Evolutionary conservation across 208 protist species (phyloP).

Genomic region (Hexamita inflata): DNA sequence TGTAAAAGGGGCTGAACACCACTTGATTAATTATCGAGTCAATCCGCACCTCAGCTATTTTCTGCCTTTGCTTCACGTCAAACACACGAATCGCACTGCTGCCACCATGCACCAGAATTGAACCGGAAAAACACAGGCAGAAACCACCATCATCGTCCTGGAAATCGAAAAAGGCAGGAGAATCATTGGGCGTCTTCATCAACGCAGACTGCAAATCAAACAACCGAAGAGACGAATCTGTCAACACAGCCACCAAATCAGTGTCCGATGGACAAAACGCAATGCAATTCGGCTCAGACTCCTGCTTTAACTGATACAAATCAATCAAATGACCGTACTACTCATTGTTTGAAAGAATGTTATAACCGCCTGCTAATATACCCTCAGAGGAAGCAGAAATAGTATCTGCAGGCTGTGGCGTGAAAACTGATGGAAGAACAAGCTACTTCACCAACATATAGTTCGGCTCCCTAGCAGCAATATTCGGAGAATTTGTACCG

Average conservation of each 20-base stretch:
- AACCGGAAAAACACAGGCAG: too few relatives aligned
- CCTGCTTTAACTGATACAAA: neutral
- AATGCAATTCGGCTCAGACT: neutral
- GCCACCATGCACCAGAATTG: too few relatives aligned
- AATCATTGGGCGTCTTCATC: too few relatives aligned
- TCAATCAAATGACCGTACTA: neutral
- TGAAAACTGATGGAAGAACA: neutral
- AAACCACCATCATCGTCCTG: too few relatives aligned
- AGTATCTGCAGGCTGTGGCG: neutral
- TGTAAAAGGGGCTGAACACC: neutral
- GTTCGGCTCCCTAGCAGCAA: neutral
- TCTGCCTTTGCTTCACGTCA: too few relatives aligned
- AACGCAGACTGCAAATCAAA: too few relatives aligned
- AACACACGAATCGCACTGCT: too few relatives aligned
- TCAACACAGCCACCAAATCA: neutral
- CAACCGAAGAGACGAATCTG: too few relatives aligned
- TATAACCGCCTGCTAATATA: neutral
- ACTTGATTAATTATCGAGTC: neutral
- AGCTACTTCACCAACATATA: constrained; percentile 13
- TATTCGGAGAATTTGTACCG: constrained; percentile 9
- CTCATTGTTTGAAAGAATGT: neutral
- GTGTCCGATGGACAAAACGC: neutral
- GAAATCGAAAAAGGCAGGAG: too few relatives aligned
- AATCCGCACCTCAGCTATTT: neutral
- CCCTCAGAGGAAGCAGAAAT: neutral